Evolutionary conservation across 208 protist species (phyloP), one percentile per base, ranked within the genome.

Genomic region (Endotrypanum monterogeii): DNA sequence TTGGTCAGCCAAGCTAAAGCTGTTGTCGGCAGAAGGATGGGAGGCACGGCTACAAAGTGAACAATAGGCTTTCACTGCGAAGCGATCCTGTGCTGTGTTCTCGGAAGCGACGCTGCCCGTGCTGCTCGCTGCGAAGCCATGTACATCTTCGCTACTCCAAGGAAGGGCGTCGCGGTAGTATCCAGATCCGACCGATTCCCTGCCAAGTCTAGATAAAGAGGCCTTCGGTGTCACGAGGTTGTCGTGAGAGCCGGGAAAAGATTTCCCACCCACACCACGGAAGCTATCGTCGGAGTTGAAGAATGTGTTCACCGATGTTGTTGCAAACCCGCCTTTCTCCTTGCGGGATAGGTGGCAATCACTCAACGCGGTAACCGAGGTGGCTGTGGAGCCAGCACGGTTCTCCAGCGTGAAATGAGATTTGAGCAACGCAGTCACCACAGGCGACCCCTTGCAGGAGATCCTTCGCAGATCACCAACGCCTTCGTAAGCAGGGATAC

Each of bases 271-370:
- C 7, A 44, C 23, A 5, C 11, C 51, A 6, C 56, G 65, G 12
- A 72, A 57, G 65, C 66, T 67, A 35, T 23, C 62, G 65, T 63
- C 18, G 1, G 46, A 70, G 4, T 50, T 51, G 6, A 69, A 7
- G 56, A 70, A 70, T 3, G 58, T 71, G 54, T 56, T 37, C 1
- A 30, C 62, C 28, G 70, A 51, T 23, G 48, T 30, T 37, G 52
- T 35, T 16, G 62, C 73, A 57, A 74, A 74, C 48, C 71, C 62
- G 41, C 71, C 66, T n/a, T 67, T 66, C 20, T 79, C 74, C 30
- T 83, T 83, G 32, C 79, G 79, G 18, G 79, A 83, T 23, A 83
- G 69, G 61, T 83, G 79, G 14, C 73, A 79, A 3, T 68, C 57
- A 50, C 74, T 72, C 12, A 83, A 7, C 3, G 79, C 74, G 5